Evolutionary conservation across 805 yeast genomes (phyloP).

Genomic region (Schwanniomyces polymorphus): DNA sequence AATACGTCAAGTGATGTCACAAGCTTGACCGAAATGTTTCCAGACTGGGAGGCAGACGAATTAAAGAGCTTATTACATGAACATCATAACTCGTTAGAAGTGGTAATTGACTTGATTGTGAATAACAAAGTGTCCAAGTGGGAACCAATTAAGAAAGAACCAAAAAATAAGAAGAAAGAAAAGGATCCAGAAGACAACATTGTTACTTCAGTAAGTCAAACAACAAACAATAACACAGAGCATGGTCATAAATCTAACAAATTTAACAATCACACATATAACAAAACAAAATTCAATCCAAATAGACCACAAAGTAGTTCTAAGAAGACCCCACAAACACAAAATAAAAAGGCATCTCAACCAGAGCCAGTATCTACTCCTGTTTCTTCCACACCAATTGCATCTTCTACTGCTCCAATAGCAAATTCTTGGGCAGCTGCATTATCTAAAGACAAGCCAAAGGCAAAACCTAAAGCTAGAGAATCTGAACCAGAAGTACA

Average conservation of each 20-base stretch:
- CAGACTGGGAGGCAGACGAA: slow-evolving; percentile 92
- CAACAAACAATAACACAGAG: slow-evolving; percentile 7
- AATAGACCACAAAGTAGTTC: slow-evolving; percentile 6
- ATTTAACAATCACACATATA: slow-evolving; percentile 7
- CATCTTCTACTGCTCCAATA: slow-evolving; percentile 19
- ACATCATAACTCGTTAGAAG: slow-evolving; percentile 68
- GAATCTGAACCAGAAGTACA: slow-evolving; percentile 5
- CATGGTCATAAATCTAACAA: slow-evolving; percentile 10
- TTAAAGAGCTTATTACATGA: slow-evolving; percentile 74
- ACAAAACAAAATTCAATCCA: slow-evolving; percentile 10
- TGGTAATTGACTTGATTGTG: slow-evolving; percentile 82
- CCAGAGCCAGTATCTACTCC: slow-evolving; percentile 10
- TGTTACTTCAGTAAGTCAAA: slow-evolving; percentile 1
- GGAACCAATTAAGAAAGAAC: slow-evolving; percentile 87
- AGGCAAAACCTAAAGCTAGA: slow-evolving; percentile 18
- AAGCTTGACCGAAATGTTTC: slow-evolving; percentile 83
- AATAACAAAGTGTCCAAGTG: slow-evolving; percentile 89
- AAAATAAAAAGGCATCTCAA: slow-evolving; percentile 6
- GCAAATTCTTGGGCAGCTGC: slow-evolving; percentile 48
- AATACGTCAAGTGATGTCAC: slow-evolving; percentile 33
- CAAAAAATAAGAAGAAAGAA: slow-evolving; percentile 45
- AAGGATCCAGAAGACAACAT: slow-evolving; percentile 15
- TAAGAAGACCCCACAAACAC: slow-evolving; percentile 11
- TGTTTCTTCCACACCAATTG: slow-evolving; percentile 15
- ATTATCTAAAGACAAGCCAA: slow-evolving; percentile 34